A percentile compares a stretch with the other conserved stretches of the same genome.
phyloP scores from a whole-genome alignment of 768 basidiomycete species.

The Lactarius hatsudake region DNA sequence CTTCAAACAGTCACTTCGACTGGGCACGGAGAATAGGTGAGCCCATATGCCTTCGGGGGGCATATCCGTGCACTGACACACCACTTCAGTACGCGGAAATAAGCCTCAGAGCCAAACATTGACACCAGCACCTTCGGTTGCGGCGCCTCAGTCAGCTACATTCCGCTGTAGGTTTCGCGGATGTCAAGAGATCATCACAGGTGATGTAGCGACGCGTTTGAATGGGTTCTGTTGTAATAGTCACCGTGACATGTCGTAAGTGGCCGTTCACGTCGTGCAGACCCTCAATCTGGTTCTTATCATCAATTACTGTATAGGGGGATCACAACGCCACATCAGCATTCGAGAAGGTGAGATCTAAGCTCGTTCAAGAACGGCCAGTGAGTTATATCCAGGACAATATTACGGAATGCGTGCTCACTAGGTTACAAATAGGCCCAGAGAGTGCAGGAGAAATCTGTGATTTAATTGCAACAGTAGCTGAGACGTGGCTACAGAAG shows the following conservation, averaged over 20 bases:
- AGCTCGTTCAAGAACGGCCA: too few relatives aligned
- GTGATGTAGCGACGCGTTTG: not conserved
- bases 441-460: too few relatives aligned
- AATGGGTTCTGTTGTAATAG: conserved; percentile 8
- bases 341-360: too few relatives aligned
- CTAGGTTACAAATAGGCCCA: too few relatives aligned
- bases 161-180: not conserved
- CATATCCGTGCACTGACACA: not conserved
- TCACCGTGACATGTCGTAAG: not conserved
- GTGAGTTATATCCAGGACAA: not conserved
- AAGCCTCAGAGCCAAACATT: not conserved
- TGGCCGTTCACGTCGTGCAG: not conserved
- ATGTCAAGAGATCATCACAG: not conserved
- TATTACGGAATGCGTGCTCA: too few relatives aligned
- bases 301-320: not conserved
- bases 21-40: too few relatives aligned
- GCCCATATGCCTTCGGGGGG: not conserved
- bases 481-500: too few relatives aligned
- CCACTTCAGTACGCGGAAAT: not conserved
- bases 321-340: too few relatives aligned
- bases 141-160: not conserved
- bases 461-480: too few relatives aligned
- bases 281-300: not conserved
- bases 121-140: not conserved
- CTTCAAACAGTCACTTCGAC: too few relatives aligned